Evolutionary conservation across 768 basidiomycete genomes (phyloP), one percentile per base, ranked within the genome.

Genomic region (Trametes cubensis): DNA sequence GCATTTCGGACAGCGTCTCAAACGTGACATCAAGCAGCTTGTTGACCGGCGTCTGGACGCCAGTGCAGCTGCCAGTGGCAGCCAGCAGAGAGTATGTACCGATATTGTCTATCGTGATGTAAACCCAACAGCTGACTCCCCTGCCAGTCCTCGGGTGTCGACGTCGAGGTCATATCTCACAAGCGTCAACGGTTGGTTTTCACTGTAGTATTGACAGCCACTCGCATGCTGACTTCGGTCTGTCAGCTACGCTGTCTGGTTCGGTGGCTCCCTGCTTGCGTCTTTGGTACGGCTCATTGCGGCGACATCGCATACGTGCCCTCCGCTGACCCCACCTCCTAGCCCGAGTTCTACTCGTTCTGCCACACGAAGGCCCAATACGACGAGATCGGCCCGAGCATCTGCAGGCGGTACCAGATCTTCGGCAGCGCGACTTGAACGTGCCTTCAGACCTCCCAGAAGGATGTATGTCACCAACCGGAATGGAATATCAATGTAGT

Each of bases 161-260:
- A 98, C 55, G 95, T 98, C 64, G 95, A 99, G 63, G 96, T 99
- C 70, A 97, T 98, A 72, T 92, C 91, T 10, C 97, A 99, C 83
- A 98, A 98, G 79, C 89, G 94, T 60, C 96, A 98, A 79, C 83
- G 95, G 83, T 95, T 70, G 78, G 68, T 20, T 20, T 38, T 38
- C 38, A 53, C 3, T 23, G 45, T 58, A 53, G 54, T 50, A 39
- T 47, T 44, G 49, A 60, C 46, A 53, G 48, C 48, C 15, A 46
- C 44, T 55, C 45, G 34, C 34, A 52, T 42, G 48, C 46, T 34
- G 10, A 34, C 34, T 34, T 45, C 52, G 38, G 58, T 2, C 13
- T 18, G 56, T 13, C 56, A 90, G 89, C 64, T 90, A 93, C 64
- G 97, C 97, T 20, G 97, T 98, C 30, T 99, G 97, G 97, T 98